Evolutionary conservation across 768 basidiomycete species (phyloP).

Genomic region (Mrakia gelida): DNA sequence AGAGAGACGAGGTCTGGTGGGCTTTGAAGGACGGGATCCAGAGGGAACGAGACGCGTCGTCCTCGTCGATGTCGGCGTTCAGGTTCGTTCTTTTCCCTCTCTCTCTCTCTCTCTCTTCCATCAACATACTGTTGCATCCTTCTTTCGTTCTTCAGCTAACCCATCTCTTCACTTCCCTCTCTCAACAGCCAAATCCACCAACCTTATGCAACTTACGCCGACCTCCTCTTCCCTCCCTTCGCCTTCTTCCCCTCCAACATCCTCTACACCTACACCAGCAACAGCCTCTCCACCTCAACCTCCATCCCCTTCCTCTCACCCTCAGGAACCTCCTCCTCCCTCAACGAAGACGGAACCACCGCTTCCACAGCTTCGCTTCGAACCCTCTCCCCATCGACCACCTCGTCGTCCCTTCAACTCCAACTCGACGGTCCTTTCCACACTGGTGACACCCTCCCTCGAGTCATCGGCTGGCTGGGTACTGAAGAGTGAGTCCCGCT

Average conservation of each 20-base stretch:
- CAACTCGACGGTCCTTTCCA: not conserved
- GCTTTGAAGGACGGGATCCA: not conserved
- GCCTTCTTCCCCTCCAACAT: not conserved
- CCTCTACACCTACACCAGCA: not conserved
- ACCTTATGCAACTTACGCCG: not conserved
- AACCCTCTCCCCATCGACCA: not conserved
- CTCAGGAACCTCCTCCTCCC: not conserved
- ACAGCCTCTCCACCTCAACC: not conserved
- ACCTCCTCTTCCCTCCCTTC: constrained; percentile 2
- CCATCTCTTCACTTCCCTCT: not conserved
- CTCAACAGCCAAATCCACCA: not conserved
- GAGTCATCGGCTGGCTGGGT: too few relatives aligned
- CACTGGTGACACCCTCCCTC: too few relatives aligned
- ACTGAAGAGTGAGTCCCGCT: too few relatives aligned
- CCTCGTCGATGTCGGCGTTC: not conserved
- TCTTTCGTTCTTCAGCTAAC: not conserved
- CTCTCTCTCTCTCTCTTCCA: too few relatives aligned
- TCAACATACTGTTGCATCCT: too few relatives aligned
- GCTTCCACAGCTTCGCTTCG: not conserved
- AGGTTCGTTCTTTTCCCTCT: not conserved
- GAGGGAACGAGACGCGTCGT: not conserved
- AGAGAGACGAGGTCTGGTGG: not conserved
- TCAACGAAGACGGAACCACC: not conserved
- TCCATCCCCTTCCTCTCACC: not conserved
- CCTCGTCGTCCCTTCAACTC: not conserved